Conservation (phyloP, 768 basidiomycete genomes). For the Lepiota brunneoincarnata region DNA sequence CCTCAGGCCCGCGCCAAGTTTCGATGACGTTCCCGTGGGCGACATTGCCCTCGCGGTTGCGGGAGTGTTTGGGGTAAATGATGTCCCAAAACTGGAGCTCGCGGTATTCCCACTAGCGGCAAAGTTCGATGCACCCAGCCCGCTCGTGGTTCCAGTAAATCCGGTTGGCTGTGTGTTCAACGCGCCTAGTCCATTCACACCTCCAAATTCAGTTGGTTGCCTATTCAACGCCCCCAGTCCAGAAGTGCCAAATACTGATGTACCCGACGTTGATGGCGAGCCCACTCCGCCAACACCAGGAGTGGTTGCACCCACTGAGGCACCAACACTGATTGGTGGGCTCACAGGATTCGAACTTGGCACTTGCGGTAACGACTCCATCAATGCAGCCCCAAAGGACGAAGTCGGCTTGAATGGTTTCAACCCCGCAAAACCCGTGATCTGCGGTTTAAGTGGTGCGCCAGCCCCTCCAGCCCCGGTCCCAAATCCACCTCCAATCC, state of each 20-base stretch:
- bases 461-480: background rate
- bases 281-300: conserved; percentile 14
- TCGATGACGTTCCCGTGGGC: conserved; percentile 15
- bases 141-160: conserved; percentile 1
- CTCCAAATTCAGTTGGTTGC: background rate
- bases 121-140: background rate
- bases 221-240: conserved; percentile 5
- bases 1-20: conserved; percentile 50
- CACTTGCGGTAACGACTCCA: conserved; percentile 75
- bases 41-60: background rate
- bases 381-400: conserved; percentile 71
- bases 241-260: background rate
- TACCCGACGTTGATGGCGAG: background rate
- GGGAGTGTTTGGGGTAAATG: conserved; percentile 17
- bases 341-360: conserved; percentile 48
- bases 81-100: conserved; percentile 3
- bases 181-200: conserved; percentile 26
- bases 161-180: conserved; percentile 10
- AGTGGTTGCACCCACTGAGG: conserved; percentile 10
- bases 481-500: background rate
- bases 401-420: conserved; percentile 84
- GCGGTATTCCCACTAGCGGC: conserved; percentile 1
- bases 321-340: conserved; percentile 40
- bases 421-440: conserved; percentile 56
- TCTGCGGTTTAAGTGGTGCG: conserved; percentile 40